A percentile compares a stretch with the other conserved stretches of the same genome.
Evolutionary conservation across 352 stramenopile species (phyloP).

Genomic region (Pythium guiyangense): DNA sequence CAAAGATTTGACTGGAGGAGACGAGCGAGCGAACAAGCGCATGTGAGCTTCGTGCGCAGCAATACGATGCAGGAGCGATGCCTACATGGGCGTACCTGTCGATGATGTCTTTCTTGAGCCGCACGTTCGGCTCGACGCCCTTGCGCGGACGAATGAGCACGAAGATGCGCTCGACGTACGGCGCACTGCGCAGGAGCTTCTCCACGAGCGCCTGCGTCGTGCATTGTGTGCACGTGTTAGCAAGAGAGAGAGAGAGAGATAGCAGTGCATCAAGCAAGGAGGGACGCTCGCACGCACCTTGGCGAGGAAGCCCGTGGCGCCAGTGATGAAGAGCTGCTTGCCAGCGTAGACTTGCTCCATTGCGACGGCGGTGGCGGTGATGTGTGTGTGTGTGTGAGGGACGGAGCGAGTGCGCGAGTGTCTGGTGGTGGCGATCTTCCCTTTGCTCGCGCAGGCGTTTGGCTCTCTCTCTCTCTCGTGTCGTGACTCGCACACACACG

Average conservation of each 20-base stretch:
- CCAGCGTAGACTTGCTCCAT: slow-evolving; percentile 60
- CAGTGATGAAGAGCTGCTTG: slow-evolving; percentile 78
- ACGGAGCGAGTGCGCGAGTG: background rate
- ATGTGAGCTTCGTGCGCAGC: background rate
- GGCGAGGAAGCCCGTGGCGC: slow-evolving; percentile 81
- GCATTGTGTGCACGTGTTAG: background rate
- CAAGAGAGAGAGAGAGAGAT: too few species aligned
- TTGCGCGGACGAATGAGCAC: slow-evolving; percentile 79
- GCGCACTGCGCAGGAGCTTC: slow-evolving; percentile 70
- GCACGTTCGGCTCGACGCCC: slow-evolving; percentile 40
- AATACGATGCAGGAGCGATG: background rate
- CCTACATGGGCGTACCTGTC: slow-evolving; percentile 19
- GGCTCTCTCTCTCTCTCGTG: too few species aligned
- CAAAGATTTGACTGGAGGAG: slow-evolving; percentile 52
- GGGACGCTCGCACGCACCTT: slow-evolving; percentile 36
- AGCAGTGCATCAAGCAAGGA: slow-evolving; percentile 7
- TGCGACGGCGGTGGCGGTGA: background rate
- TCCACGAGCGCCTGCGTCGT: slow-evolving; percentile 58
- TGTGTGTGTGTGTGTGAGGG: background rate
- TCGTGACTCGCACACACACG: too few species aligned
- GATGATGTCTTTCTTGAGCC: slow-evolving; percentile 75
- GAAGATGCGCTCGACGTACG: slow-evolving; percentile 60
- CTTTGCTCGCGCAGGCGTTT: too few species aligned
- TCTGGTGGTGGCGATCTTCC: too few species aligned
- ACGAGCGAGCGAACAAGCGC: background rate